A percentile compares a stretch with the other conserved stretches of the same genome.
phyloP scores from a whole-genome alignment of 805 yeast genomes.

The Dipodascus albidus region DNA sequence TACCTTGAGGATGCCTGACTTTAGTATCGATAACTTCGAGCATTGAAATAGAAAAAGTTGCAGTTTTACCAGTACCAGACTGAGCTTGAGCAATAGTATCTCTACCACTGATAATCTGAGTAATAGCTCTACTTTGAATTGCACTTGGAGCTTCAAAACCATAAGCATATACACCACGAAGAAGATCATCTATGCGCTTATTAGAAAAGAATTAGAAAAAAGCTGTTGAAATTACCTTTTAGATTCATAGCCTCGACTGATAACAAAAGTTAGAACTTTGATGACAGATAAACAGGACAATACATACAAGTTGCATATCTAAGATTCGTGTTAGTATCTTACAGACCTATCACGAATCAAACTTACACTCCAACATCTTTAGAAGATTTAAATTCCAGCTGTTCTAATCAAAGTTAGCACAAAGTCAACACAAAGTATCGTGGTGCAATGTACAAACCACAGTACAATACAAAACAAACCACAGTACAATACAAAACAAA shows the following conservation, averaged over 20 bases:
- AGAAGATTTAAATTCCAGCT: constrained; percentile 1
- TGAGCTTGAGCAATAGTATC: constrained; percentile 98
- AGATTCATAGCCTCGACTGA: constrained; percentile 2
- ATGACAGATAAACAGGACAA: background rate
- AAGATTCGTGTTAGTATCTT: background rate
- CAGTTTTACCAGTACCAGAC: constrained; percentile 98
- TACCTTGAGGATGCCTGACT: constrained; percentile 54
- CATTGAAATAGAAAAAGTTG: constrained; percentile 92
- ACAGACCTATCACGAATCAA: background rate
- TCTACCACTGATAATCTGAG: constrained; percentile 87
- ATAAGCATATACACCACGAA: constrained; percentile 49
- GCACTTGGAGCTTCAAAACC: constrained; percentile 97
- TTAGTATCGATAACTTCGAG: constrained; percentile 73
- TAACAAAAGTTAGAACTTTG: background rate
- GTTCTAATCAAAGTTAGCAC: background rate
- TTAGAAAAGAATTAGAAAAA: background rate
- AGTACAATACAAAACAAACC: too few relatives aligned
- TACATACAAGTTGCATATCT: background rate
- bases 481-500: too few relatives aligned
- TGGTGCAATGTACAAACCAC: too few relatives aligned
- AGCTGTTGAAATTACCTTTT: constrained; percentile 1
- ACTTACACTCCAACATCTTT: constrained; percentile 4
- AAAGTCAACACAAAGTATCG: too few relatives aligned
- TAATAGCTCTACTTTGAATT: constrained; percentile 93
- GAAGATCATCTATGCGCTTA: constrained; percentile 6